These are phyloP conservation scores for Volvox africanus DNA, from an alignment of 139 green algal genomes.

Conservation along the genomic window DNA sequence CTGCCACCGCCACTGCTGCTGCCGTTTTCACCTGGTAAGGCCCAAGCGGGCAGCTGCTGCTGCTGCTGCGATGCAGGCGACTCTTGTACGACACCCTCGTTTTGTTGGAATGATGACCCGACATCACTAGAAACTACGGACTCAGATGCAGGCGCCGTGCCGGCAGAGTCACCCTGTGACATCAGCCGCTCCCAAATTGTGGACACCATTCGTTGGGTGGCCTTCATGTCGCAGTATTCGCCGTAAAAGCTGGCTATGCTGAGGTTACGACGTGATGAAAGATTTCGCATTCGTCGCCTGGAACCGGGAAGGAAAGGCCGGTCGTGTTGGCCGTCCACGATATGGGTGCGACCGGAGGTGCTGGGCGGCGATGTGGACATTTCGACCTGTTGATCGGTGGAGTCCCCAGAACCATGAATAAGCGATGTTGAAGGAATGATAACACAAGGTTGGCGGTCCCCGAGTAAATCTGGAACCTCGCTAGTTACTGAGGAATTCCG, in stretches of 20 bases:
- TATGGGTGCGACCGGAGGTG: not conserved
- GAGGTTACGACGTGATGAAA: not conserved
- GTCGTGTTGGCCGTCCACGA: not conserved
- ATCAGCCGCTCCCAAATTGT: slow-evolving; percentile 19
- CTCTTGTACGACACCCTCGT: not conserved
- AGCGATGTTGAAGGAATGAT: not conserved
- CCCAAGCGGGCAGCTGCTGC: not conserved
- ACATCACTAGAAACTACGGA: too few relatives aligned
- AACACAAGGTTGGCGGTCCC: not conserved
- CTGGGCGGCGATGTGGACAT: slow-evolving; percentile 14
- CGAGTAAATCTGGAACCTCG: not conserved
- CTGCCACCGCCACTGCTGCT: too few relatives aligned
- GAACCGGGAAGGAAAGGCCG: slow-evolving; percentile 5
- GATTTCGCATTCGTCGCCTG: not conserved
- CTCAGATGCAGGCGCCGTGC: not conserved
- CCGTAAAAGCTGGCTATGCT: slow-evolving; percentile 34
- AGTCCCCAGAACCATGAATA: not conserved
- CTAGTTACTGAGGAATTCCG: not conserved
- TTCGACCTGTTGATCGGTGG: not conserved
- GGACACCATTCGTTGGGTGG: slow-evolving; percentile 8
- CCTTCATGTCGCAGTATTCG: slow-evolving; percentile 19
- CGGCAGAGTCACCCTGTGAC: not conserved
- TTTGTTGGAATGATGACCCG: too few relatives aligned
- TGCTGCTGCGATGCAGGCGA: not conserved
- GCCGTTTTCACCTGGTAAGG: too few relatives aligned